Base-by-base conservation (phyloP, 352 stramenopile species). In the Pythium diclinum region DNA sequence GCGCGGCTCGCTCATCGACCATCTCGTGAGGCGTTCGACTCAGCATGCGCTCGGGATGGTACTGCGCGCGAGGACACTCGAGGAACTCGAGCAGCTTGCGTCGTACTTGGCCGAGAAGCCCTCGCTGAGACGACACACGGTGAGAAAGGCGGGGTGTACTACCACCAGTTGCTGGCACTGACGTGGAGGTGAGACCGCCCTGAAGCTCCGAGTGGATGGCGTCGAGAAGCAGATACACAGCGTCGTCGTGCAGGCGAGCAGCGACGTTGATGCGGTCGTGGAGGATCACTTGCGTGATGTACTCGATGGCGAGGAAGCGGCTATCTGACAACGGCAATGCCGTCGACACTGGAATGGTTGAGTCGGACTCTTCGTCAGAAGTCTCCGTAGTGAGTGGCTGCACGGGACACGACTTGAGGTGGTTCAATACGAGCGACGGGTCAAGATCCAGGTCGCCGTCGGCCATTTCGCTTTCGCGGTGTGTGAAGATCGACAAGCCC, bases 31-130 rank as follows among this genome's bases (percentile, higher is more conserved):
- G 83, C 13, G 79, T 92, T 19, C 84, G 81, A 48, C 77, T 93
- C 3, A 95, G 72, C 74, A 95, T 89, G 9, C 86, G 81, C 59
- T 93, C 86, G 3, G 86, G 86, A 53, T 93, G 86, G 61, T 89
- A 92, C 16, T 70, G 62, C 21, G 81, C 75, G 9, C 57, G 47
- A 19, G 75, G 69, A 17, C 73, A 83, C 49, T 89, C 80, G 5
- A 95, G 71, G 59, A 93, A 93, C 53, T 69, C 47, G 7, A 92
- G 69, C 48, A 95, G 59, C 7, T 89, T 91, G 11, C 73, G 71
- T 3, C 86, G 81, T 25, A 95, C 62, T 11, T 76, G 53, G 2
- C 86, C 83, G 0, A 86, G 70, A 19, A 87, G 71, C 6, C 79
- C 83, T 56, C 74, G 67, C 54, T 95, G 84, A 4, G 74, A 75